These are phyloP conservation scores for Cerrena zonata DNA, from an alignment of 1,284 basidiomycete genomes.

Conservation along the genomic window DNA sequence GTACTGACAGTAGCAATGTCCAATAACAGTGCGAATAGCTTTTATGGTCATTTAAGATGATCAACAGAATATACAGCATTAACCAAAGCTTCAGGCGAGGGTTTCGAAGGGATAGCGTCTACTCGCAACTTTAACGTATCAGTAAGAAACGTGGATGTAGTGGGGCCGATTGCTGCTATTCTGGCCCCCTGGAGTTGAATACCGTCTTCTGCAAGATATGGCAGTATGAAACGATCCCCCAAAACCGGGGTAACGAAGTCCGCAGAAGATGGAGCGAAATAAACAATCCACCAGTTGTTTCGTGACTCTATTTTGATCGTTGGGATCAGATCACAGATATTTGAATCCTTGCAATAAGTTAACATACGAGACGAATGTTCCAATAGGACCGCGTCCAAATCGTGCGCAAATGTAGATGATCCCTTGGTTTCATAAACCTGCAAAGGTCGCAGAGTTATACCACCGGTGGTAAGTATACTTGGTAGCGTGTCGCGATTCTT, in stretches of 20 bases:
- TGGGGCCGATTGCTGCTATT: conserved; percentile 64
- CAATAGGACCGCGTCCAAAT: conserved; percentile 35
- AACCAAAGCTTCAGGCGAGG: conserved; percentile 48
- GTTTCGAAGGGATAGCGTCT: conserved; percentile 49
- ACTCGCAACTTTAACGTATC: conserved; percentile 44
- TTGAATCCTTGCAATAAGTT: neutral
- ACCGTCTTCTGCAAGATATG: neutral
- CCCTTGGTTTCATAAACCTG: conserved; percentile 66
- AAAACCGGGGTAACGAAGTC: conserved; percentile 51
- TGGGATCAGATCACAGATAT: neutral
- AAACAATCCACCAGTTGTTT: conserved; percentile 60
- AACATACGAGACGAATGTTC: conserved; percentile 12
- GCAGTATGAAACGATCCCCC: conserved; percentile 37
- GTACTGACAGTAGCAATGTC: too few species aligned
- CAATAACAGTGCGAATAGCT: too few species aligned
- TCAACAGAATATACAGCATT: too few species aligned
- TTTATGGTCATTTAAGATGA: conserved; percentile 14
- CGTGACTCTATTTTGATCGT: conserved; percentile 1
- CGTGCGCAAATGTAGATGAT: conserved; percentile 44
- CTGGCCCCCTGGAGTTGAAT: conserved; percentile 16
- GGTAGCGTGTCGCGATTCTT: conserved; percentile 71
- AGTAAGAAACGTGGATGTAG: conserved; percentile 49
- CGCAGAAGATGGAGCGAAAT: conserved; percentile 71
- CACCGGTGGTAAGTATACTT: conserved; percentile 40
- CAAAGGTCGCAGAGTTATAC: conserved; percentile 41